Evolutionary conservation across 1,284 basidiomycete species (phyloP).

Genomic region (Coniferiporia sulphurascens): DNA sequence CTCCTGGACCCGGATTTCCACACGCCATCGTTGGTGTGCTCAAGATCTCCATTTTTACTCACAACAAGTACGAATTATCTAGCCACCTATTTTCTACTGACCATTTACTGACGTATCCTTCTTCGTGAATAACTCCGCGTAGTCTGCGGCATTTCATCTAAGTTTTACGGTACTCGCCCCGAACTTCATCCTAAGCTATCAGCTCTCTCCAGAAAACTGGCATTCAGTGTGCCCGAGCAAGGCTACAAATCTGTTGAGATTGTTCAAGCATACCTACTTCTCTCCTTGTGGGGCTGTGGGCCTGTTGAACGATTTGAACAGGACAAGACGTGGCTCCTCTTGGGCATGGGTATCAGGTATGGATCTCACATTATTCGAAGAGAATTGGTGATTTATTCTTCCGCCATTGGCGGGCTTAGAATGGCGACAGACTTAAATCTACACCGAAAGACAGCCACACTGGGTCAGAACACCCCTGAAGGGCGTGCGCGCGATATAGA

Average conservation of each 20-base stretch:
- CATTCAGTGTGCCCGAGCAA: conserved; percentile 79
- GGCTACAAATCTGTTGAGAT: conserved; percentile 97
- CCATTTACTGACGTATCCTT: conserved; percentile 12
- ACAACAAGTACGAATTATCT: conserved; percentile 71
- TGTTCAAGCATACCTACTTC: conserved; percentile 84
- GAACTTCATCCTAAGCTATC: conserved; percentile 82
- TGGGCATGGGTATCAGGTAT: conserved; percentile 82
- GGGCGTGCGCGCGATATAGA: conserved; percentile 71
- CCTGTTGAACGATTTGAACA: conserved; percentile 94
- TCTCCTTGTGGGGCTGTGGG: conserved; percentile 83
- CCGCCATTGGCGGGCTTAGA: conserved; percentile 35
- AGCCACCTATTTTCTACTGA: not conserved
- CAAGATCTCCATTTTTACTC: conserved; percentile 86
- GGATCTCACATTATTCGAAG: conserved; percentile 17
- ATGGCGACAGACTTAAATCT: conserved; percentile 97
- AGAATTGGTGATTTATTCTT: not conserved
- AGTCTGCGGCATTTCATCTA: conserved; percentile 93
- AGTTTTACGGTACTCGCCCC: conserved; percentile 81
- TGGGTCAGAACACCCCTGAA: conserved; percentile 69
- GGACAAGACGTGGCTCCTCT: conserved; percentile 90
- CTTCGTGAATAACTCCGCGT: not conserved
- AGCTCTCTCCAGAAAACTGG: conserved; percentile 85
- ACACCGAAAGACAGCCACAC: conserved; percentile 79
- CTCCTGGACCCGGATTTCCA: conserved; percentile 84
- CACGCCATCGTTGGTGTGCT: conserved; percentile 87